Percentiles rank a stretch among this genome's conserved stretches.
Conservation (phyloP, 2,329 filamentous ascomycete genomes). For the Cordyceps cicadae region DNA sequence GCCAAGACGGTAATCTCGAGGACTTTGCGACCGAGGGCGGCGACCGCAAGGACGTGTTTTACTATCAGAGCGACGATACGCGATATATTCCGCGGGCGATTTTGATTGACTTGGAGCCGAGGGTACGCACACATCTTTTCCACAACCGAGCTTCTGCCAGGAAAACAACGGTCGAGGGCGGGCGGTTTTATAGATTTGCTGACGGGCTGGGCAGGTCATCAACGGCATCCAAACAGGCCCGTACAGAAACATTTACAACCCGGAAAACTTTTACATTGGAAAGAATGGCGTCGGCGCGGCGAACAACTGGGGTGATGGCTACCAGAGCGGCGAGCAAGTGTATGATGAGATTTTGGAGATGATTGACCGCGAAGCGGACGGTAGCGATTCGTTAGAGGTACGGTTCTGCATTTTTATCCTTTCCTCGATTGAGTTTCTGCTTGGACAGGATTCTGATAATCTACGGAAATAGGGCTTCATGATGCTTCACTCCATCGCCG, state of each 20-base stretch:
- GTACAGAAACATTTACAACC: constrained; percentile 99
- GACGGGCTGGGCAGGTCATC: constrained; percentile 51
- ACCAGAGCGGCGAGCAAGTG: constrained; percentile 82
- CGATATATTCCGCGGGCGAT: constrained; percentile 96
- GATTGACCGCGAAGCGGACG: constrained; percentile 97
- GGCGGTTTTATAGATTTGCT: neutral
- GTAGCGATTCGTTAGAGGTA: constrained; percentile 91
- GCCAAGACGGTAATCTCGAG: constrained; percentile 91
- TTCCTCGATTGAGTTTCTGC: neutral
- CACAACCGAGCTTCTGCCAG: neutral
- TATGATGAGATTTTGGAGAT: constrained; percentile 98
- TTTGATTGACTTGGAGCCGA: constrained; percentile 86
- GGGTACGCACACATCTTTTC: constrained; percentile 41
- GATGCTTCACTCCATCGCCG: constrained; percentile 96
- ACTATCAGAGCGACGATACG: constrained; percentile 98
- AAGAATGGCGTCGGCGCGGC: constrained; percentile 90
- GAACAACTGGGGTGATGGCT: constrained; percentile 98
- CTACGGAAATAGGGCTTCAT: constrained; percentile 67
- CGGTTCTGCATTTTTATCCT: no score
- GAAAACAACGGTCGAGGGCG: neutral
- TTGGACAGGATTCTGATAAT: no score
- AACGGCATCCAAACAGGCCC: constrained; percentile 86
- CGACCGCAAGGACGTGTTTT: constrained; percentile 98
- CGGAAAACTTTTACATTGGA: constrained; percentile 96
- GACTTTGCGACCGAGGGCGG: constrained; percentile 97